Conservation (phyloP, 805 yeast species). For the Kuraishia ogatae region DNA sequence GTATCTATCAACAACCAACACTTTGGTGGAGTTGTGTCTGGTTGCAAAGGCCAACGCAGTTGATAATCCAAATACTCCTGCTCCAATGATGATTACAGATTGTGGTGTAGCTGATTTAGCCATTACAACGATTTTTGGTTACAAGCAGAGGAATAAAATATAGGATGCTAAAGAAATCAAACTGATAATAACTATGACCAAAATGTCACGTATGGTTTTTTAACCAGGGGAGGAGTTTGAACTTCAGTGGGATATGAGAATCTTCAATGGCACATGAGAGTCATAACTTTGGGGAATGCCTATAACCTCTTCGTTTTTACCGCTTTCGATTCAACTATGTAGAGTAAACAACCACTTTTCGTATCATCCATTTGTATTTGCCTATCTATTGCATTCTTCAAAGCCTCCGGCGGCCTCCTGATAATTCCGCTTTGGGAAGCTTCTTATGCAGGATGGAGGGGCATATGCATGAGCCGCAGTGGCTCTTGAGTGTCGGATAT, state of each 20-base stretch:
- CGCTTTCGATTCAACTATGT: no score
- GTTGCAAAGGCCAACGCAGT: conserved; percentile 23
- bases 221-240: no score
- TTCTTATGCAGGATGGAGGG: neutral
- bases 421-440: neutral
- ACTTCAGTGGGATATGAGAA: no score
- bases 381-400: no score
- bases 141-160: no score
- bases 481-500: neutral
- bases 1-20: conserved; percentile 15
- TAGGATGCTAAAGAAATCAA: no score
- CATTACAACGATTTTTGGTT: neutral
- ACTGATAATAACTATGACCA: no score
- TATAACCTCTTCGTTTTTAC: no score
- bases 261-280: no score
- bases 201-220: no score
- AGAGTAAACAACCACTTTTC: neutral
- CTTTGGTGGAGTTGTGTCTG: conserved; percentile 10
- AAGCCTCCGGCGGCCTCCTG: neutral
- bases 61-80: conserved; percentile 44
- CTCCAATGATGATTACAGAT: conserved; percentile 30
- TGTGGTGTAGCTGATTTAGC: neutral
- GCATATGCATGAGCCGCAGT: neutral
- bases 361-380: neutral
- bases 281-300: no score